These are phyloP conservation scores for Aspergillus udagawae DNA, from an alignment of 2,329 filamentous ascomycete species.

Conservation along the genomic window DNA sequence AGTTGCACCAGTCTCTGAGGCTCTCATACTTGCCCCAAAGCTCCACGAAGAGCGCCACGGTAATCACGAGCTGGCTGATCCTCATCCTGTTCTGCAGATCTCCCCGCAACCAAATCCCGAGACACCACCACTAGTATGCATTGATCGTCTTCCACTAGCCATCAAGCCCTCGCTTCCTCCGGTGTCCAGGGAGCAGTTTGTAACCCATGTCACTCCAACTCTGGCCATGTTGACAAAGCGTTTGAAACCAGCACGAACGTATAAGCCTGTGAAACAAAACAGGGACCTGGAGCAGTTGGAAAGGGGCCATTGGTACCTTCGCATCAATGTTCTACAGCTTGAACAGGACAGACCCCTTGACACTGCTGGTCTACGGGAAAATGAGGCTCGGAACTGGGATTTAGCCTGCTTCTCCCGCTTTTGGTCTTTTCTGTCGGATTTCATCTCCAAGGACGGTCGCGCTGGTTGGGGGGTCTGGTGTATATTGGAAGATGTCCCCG, in stretches of 20 bases:
- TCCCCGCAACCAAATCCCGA: not conserved
- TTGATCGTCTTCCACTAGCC: conserved; percentile 26
- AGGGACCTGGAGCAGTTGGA: conserved; percentile 58
- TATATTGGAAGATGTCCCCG: conserved; percentile 23
- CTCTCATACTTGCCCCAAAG: not conserved
- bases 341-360: not conserved
- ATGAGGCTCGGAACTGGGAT: conserved; percentile 25
- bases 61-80: not conserved
- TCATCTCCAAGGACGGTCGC: conserved; percentile 35
- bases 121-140: not conserved
- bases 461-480: conserved; percentile 47
- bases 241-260: conserved; percentile 52
- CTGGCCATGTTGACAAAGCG: conserved; percentile 52
- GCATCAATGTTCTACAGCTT: conserved; percentile 50
- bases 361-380: not conserved
- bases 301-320: conserved; percentile 72
- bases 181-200: conserved; percentile 44
- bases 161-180: conserved; percentile 55
- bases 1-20: not conserved
- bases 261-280: conserved; percentile 47
- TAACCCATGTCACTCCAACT: conserved; percentile 54
- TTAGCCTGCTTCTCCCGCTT: conserved; percentile 33
- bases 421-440: conserved; percentile 39
- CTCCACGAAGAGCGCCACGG: not conserved
- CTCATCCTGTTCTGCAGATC: not conserved